A percentile compares a stretch with the other conserved stretches of the same genome.
Conservation (phyloP, 352 stramenopile genomes). For the Elongisporangium anandrum region DNA sequence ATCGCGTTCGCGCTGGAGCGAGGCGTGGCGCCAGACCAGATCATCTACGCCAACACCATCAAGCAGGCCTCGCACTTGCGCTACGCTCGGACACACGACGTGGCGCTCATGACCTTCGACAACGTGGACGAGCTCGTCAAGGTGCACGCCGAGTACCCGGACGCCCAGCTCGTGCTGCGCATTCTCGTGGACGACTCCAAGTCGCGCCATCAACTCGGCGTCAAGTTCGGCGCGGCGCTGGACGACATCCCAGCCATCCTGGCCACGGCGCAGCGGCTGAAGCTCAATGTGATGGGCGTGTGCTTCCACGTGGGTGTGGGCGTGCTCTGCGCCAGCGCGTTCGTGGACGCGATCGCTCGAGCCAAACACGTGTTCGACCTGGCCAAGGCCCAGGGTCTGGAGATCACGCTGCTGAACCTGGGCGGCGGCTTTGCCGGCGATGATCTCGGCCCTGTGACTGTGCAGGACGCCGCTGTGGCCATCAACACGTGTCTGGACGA, state of each 20-base stretch:
- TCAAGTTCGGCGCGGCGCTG: conserved; percentile 80
- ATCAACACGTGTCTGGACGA: conserved; percentile 38
- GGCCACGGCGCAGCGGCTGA: conserved; percentile 41
- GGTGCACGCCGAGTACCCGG: conserved; percentile 27
- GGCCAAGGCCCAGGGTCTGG: conserved; percentile 43
- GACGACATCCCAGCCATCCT: conserved; percentile 58
- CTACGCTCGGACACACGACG: conserved; percentile 45
- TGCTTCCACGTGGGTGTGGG: conserved; percentile 88
- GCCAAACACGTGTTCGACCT: conserved; percentile 64
- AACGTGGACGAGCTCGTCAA: conserved; percentile 82
- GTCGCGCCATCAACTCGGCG: conserved; percentile 65
- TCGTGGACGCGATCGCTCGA: conserved; percentile 71
- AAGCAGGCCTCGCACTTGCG: conserved; percentile 75
- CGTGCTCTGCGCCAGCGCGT: conserved; percentile 64
- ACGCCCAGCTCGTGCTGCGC: conserved; percentile 55
- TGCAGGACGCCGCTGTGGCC: conserved; percentile 31
- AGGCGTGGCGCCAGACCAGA: conserved; percentile 43
- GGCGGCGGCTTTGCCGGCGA: conserved; percentile 81
- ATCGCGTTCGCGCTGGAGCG: conserved; percentile 62
- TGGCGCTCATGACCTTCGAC: conserved; percentile 86
- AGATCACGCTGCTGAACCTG: conserved; percentile 81
- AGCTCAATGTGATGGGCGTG: conserved; percentile 75
- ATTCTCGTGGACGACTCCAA: conserved; percentile 87
- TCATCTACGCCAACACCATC: conserved; percentile 91
- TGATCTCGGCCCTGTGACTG: conserved; percentile 33